These are phyloP conservation scores for Scheffersomyces segobiensis DNA, from an alignment of 1,139 yeast genomes.

Conservation along the genomic window DNA sequence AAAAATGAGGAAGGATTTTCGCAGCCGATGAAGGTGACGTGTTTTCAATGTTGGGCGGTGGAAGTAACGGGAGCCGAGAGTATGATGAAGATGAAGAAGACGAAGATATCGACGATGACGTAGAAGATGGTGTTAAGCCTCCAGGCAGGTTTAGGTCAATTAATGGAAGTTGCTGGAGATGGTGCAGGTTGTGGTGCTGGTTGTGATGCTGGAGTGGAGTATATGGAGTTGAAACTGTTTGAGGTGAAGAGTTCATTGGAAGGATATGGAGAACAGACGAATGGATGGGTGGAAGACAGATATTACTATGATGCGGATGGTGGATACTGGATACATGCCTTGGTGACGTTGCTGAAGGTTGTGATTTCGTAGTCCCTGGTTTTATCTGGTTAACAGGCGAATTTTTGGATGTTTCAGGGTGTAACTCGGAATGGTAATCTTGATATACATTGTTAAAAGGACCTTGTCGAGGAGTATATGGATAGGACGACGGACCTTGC, in stretches of 20 bases:
- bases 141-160: background rate
- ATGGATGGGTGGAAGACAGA: background rate
- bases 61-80: background rate
- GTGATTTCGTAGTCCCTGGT: background rate
- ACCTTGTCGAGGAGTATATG: background rate
- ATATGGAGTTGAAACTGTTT: background rate
- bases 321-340: background rate
- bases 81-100: background rate
- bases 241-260: background rate
- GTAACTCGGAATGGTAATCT: background rate
- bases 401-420: background rate
- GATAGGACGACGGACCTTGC: background rate
- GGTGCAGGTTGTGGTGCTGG: background rate
- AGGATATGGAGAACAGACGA: background rate
- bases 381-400: background rate
- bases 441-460: background rate
- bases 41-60: background rate
- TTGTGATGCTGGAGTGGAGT: background rate
- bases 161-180: background rate
- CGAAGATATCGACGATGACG: background rate
- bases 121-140: background rate
- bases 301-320: background rate
- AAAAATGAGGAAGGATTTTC: background rate
- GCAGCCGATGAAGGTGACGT: background rate
- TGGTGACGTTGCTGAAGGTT: background rate